Evolutionary conservation across 441 rosid genomes (phyloP), one percentile per base, ranked within the genome.

Genomic region (Euphorbia schlechtendalii): DNA sequence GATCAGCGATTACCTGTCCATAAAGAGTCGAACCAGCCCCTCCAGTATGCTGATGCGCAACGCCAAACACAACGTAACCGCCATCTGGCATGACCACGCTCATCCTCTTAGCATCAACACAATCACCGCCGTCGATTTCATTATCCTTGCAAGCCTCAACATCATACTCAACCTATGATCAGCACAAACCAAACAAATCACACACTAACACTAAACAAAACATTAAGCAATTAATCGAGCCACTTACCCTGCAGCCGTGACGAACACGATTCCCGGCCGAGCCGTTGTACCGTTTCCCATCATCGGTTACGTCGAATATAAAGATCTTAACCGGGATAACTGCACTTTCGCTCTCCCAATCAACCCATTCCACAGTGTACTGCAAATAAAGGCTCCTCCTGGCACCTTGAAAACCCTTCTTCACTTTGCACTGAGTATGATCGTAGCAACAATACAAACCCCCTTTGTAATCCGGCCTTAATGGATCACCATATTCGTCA

Each of bases 31-130:
- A 82, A 74, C 95, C 89, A 9, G 70, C 7, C 36, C 92, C 96
- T 40, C 97, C 92, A 0, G 88, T 63, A 52, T 93, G 97, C 73
- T 85, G 92, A 72, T 92, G 96, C 45, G 82, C 87, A 59, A 81
- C 94, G 5, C 92, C 94, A 71, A 90, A 90, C 59, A 92, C 71
- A 48, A 92, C 81, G 70, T 88, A 78, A 43, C 97, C 98, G 45
- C 76, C 78, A 32, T 72, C 70, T 56, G 96, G 94, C 82, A 90
- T 70, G 73, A 74, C 56, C 22, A 90, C 67, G 60, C 80, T 85
- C 69, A 79, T 74, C 61, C 78, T 88, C 72, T 69, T 86, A 69
- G 61, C 59, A 68, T 85, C 87, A 51, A 80, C 30, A 56, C 91
- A 88, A 52, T 49, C 73, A 65, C 71, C 45, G 46, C 45, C 56